Percentiles rank a stretch among this genome's conserved stretches.
Evolutionary conservation across 2,329 filamentous ascomycete species (phyloP).

Genomic region (Colletotrichum brevisporum): DNA sequence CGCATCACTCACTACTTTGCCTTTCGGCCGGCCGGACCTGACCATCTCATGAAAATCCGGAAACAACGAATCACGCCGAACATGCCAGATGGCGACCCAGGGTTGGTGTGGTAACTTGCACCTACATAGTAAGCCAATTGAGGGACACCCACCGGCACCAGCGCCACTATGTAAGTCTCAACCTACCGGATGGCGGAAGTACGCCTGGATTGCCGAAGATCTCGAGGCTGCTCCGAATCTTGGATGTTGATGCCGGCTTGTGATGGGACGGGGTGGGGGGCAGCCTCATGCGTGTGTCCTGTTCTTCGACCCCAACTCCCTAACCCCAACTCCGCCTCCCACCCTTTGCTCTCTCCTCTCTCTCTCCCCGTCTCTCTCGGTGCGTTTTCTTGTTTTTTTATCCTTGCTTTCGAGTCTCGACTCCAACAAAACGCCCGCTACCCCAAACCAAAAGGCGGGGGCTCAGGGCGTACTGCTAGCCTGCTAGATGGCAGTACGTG

Average conservation of each 20-base stretch:
- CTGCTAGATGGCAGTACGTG: no score
- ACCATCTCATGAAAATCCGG: background rate
- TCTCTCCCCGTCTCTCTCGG: no score
- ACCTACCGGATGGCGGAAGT: slow-evolving; percentile 23
- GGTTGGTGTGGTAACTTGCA: background rate
- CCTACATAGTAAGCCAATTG: background rate
- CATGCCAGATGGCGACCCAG: background rate
- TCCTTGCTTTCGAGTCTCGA: background rate
- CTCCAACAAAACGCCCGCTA: background rate
- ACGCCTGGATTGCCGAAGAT: slow-evolving; percentile 22
- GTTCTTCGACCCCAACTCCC: background rate
- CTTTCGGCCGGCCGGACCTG: slow-evolving; percentile 23
- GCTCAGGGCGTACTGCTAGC: no score
- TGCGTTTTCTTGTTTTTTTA: no score
- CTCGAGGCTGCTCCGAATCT: slow-evolving; percentile 7
- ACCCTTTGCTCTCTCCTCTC: background rate
- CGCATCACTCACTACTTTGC: slow-evolving; percentile 2
- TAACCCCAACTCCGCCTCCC: background rate
- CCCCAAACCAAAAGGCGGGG: slow-evolving; percentile 1
- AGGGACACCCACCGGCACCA: slow-evolving; percentile 23
- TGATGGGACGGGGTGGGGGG: slow-evolving; percentile 8
- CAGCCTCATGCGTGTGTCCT: background rate
- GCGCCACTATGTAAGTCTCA: slow-evolving; percentile 13
- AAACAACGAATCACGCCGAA: background rate
- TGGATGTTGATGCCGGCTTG: background rate